A percentile compares a stretch with the other conserved stretches of the same genome.
phyloP scores from a whole-genome alignment of 495 filamentous ascomycete species.

The Aspergillus leporis region DNA sequence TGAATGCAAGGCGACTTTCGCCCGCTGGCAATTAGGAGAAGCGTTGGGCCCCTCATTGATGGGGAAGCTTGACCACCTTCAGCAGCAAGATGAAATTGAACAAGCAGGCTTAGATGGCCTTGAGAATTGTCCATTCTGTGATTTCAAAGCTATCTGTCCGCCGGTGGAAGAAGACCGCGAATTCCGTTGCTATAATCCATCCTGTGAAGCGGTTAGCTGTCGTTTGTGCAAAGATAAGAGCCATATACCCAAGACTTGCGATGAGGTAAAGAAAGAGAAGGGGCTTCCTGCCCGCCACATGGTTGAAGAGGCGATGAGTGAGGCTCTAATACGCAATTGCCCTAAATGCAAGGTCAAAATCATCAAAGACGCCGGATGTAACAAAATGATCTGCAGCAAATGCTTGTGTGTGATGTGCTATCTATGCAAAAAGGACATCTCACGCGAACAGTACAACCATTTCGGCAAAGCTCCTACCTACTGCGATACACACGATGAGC shows the following conservation, averaged over 20 bases:
- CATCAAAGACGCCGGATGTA: constrained; percentile 79
- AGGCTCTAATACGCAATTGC: constrained; percentile 67
- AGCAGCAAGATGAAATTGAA: constrained; percentile 67
- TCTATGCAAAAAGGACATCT: constrained; percentile 60
- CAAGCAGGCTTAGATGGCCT: constrained; percentile 66
- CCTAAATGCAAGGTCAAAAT: constrained; percentile 61
- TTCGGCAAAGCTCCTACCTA: constrained; percentile 42
- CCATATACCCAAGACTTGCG: constrained; percentile 74
- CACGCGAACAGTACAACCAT: constrained; percentile 25
- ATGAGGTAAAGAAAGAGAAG: constrained; percentile 63
- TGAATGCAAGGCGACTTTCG: constrained; percentile 53
- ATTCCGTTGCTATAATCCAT: constrained; percentile 68
- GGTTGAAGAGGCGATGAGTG: constrained; percentile 83
- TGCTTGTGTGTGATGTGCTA: constrained; percentile 67
- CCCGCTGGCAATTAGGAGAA: constrained; percentile 44
- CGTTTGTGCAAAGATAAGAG: constrained; percentile 69
- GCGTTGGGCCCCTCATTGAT: constrained; percentile 60
- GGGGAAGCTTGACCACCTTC: constrained; percentile 63
- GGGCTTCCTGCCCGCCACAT: constrained; percentile 59
- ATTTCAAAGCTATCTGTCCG: constrained; percentile 70
- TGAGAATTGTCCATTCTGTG: constrained; percentile 78
- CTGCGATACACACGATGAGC: constrained; percentile 67
- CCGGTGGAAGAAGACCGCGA: constrained; percentile 71
- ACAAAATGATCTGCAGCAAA: constrained; percentile 72
- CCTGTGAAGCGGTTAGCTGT: constrained; percentile 68